These are phyloP conservation scores for Dryadomyces quercivorus DNA, from an alignment of 2,329 filamentous ascomycete genomes.

Conservation along the genomic window DNA sequence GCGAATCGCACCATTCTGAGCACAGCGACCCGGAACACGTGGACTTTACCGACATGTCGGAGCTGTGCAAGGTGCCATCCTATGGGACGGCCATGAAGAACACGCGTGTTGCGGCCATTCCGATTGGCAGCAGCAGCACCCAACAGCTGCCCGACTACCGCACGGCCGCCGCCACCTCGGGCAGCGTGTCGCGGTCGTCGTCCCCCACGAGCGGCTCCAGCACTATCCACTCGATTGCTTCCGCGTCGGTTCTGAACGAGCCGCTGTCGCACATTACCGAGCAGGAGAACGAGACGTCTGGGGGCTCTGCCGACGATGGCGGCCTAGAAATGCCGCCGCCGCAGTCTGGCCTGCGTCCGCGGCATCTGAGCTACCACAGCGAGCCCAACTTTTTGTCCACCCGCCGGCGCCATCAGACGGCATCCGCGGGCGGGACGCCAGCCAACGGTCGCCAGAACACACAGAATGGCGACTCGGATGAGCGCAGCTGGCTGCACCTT, in stretches of 20 bases:
- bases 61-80: slow-evolving; percentile 62
- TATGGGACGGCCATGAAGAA: slow-evolving; percentile 63
- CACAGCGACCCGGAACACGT: slow-evolving; percentile 44
- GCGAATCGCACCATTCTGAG: slow-evolving; percentile 33
- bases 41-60: slow-evolving; percentile 47
- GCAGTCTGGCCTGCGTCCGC: neutral
- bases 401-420: slow-evolving; percentile 14
- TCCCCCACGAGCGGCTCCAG: slow-evolving; percentile 6
- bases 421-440: neutral
- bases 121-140: slow-evolving; percentile 29
- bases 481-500: slow-evolving; percentile 22
- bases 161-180: slow-evolving; percentile 30
- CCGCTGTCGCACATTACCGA: slow-evolving; percentile 20
- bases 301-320: neutral
- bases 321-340: neutral
- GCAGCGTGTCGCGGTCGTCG: slow-evolving; percentile 35
- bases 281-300: neutral
- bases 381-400: neutral
- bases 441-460: slow-evolving; percentile 12
- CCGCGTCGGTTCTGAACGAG: slow-evolving; percentile 3
- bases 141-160: slow-evolving; percentile 52
- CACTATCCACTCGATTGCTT: neutral
- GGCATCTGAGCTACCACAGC: slow-evolving; percentile 2
- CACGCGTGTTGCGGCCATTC: slow-evolving; percentile 38
- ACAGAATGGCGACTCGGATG: slow-evolving; percentile 18